These are phyloP conservation scores for Cyclocybe aegerita DNA, from an alignment of 768 basidiomycete species.

Conservation along the genomic window DNA sequence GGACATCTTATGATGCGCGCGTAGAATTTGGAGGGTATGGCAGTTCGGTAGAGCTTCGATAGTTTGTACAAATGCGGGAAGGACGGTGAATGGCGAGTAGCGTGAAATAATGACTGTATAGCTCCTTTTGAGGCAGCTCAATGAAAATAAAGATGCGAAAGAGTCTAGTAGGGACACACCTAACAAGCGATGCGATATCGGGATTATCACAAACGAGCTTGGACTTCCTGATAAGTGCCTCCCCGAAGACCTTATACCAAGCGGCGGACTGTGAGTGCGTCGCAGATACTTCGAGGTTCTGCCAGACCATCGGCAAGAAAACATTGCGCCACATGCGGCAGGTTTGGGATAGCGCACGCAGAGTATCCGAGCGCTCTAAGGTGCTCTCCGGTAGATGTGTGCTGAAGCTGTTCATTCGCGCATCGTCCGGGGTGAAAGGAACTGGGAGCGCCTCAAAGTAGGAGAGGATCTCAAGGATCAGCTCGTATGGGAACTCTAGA, in stretches of 20 bases:
- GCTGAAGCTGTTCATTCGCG: background rate
- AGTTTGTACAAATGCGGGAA: slow-evolving; percentile 25
- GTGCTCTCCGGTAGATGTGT: background rate
- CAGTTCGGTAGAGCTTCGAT: slow-evolving; percentile 28
- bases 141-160: background rate
- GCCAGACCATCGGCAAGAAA: slow-evolving; percentile 30
- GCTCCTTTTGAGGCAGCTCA: slow-evolving; percentile 13
- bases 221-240: slow-evolving; percentile 23
- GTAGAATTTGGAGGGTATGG: slow-evolving; percentile 29
- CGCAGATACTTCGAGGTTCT: slow-evolving; percentile 29
- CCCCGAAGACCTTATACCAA: slow-evolving; percentile 24
- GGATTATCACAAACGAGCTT: slow-evolving; percentile 20
- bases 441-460: slow-evolving; percentile 21
- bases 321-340: slow-evolving; percentile 24
- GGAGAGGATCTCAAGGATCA: slow-evolving; percentile 30
- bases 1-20: slow-evolving; percentile 29
- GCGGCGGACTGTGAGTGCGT: slow-evolving; percentile 8
- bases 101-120: slow-evolving; percentile 28
- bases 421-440: slow-evolving; percentile 8
- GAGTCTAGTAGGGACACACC: slow-evolving; percentile 11
- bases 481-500: slow-evolving; percentile 27
- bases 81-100: slow-evolving; percentile 18
- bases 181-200: slow-evolving; percentile 22
- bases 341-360: slow-evolving; percentile 35
- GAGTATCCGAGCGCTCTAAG: slow-evolving; percentile 24